phyloP scores from a whole-genome alignment of 352 stramenopile species.

The Phytophthora idaei region DNA sequence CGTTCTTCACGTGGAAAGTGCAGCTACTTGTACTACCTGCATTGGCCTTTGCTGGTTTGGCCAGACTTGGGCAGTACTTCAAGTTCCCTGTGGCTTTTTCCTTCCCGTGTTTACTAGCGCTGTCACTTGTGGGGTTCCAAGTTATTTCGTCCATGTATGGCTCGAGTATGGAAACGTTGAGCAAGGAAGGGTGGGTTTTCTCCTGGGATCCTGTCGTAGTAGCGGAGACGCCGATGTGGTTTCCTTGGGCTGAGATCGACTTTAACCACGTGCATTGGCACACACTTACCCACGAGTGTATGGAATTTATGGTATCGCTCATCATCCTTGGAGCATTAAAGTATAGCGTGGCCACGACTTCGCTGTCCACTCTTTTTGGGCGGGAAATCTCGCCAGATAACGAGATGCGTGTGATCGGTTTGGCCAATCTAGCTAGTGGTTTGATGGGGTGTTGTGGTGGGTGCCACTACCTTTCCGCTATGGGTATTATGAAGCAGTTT shows the following conservation, averaged over 20 bases:
- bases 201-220: slow-evolving; percentile 69
- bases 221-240: slow-evolving; percentile 77
- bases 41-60: slow-evolving; percentile 60
- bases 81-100: slow-evolving; percentile 72
- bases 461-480: slow-evolving; percentile 82
- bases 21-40: slow-evolving; percentile 63
- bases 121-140: slow-evolving; percentile 71
- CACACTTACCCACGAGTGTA: slow-evolving; percentile 61
- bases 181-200: slow-evolving; percentile 61
- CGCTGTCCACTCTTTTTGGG: slow-evolving; percentile 79
- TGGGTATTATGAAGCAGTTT: slow-evolving; percentile 89
- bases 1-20: slow-evolving; percentile 66
- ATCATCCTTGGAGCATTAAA: slow-evolving; percentile 80
- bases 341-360: slow-evolving; percentile 82
- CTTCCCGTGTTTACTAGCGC: slow-evolving; percentile 68
- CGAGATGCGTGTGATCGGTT: slow-evolving; percentile 81
- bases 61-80: slow-evolving; percentile 61
- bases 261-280: slow-evolving; percentile 65
- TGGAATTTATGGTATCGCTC: slow-evolving; percentile 68
- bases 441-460: slow-evolving; percentile 73
- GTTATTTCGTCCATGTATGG: slow-evolving; percentile 34
- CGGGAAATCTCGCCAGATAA: slow-evolving; percentile 80
- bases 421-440: slow-evolving; percentile 74
- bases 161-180: slow-evolving; percentile 44
- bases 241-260: slow-evolving; percentile 74